A percentile compares a stretch with the other conserved stretches of the same genome.
These are phyloP conservation scores for Phoma sp. DNA, from an alignment of 2,329 filamentous ascomycete genomes.

Conservation along the genomic window DNA sequence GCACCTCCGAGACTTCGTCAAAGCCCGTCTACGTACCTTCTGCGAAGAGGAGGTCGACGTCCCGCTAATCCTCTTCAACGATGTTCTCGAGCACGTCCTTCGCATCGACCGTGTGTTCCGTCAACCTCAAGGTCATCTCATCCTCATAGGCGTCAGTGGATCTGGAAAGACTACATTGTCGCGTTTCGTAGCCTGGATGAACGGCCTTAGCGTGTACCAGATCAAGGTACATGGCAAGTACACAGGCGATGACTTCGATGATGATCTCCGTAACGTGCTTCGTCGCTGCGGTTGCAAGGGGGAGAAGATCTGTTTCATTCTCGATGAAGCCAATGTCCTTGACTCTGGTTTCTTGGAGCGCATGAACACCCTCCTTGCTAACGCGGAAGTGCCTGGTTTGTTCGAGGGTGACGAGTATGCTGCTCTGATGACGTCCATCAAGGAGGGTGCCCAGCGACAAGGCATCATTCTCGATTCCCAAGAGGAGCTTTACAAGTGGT, in stretches of 20 bases:
- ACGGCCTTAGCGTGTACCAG: slow-evolving; percentile 97
- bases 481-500: slow-evolving; percentile 99
- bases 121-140: slow-evolving; percentile 96
- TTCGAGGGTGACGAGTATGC: slow-evolving; percentile 99
- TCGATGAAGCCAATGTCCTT: slow-evolving; percentile 98
- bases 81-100: slow-evolving; percentile 96
- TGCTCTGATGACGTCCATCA: slow-evolving; percentile 98
- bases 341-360: slow-evolving; percentile 98
- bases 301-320: slow-evolving; percentile 99
- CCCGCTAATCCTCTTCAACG: slow-evolving; percentile 98
- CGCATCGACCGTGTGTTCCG: slow-evolving; percentile 99
- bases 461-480: slow-evolving; percentile 94
- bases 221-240: slow-evolving; percentile 99
- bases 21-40: slow-evolving; percentile 95
- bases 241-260: slow-evolving; percentile 97
- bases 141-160: slow-evolving; percentile 97
- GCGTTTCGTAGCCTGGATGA: slow-evolving; percentile 99
- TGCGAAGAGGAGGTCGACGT: slow-evolving; percentile 99
- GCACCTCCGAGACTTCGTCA: slow-evolving; percentile 94
- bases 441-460: slow-evolving; percentile 96
- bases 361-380: slow-evolving; percentile 98
- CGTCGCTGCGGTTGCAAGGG: slow-evolving; percentile 95
- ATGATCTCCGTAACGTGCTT: slow-evolving; percentile 92
- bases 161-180: slow-evolving; percentile 98
- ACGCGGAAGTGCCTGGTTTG: slow-evolving; percentile 97